phyloP scores from a whole-genome alignment of 2,329 filamentous ascomycete genomes.

The Cladosporium austrohemisphaericum region DNA sequence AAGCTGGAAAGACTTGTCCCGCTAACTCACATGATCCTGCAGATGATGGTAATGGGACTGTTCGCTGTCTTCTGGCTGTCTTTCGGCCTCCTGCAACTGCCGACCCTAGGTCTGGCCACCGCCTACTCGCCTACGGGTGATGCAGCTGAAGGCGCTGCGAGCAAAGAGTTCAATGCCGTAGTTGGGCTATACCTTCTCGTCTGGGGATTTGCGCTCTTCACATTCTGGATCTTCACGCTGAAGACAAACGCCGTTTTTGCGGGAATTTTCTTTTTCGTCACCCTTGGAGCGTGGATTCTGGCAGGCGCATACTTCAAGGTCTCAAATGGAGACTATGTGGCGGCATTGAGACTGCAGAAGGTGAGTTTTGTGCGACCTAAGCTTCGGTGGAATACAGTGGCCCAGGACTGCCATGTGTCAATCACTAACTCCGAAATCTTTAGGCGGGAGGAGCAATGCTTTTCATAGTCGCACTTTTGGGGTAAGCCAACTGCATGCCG shows the following conservation, averaged over 20 bases:
- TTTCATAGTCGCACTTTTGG: no score
- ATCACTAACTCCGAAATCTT: no score
- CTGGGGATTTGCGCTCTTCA: slow-evolving; percentile 52
- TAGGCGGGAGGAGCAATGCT: no score
- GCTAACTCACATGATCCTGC: not conserved
- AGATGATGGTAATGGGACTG: slow-evolving; percentile 52
- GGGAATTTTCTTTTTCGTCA: slow-evolving; percentile 48
- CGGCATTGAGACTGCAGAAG: slow-evolving; percentile 45
- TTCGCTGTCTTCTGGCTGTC: slow-evolving; percentile 54
- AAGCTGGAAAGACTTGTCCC: not conserved
- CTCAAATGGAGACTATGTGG: slow-evolving; percentile 41
- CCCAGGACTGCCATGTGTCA: no score
- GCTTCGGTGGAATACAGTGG: no score
- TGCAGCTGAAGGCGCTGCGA: slow-evolving; percentile 43
- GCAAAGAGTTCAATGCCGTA: slow-evolving; percentile 47
- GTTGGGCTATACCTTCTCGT: slow-evolving; percentile 50
- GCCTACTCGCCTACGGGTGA: slow-evolving; percentile 42
- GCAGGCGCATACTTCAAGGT: slow-evolving; percentile 50
- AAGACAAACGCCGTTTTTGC: slow-evolving; percentile 50
- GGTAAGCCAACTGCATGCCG: no score
- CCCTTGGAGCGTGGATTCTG: slow-evolving; percentile 44
- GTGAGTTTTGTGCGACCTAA: no score
- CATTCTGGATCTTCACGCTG: slow-evolving; percentile 50
- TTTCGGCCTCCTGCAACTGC: slow-evolving; percentile 50
- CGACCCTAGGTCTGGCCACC: slow-evolving; percentile 45